phyloP scores from a whole-genome alignment of 768 basidiomycete species.

The Cyathus striatus region DNA sequence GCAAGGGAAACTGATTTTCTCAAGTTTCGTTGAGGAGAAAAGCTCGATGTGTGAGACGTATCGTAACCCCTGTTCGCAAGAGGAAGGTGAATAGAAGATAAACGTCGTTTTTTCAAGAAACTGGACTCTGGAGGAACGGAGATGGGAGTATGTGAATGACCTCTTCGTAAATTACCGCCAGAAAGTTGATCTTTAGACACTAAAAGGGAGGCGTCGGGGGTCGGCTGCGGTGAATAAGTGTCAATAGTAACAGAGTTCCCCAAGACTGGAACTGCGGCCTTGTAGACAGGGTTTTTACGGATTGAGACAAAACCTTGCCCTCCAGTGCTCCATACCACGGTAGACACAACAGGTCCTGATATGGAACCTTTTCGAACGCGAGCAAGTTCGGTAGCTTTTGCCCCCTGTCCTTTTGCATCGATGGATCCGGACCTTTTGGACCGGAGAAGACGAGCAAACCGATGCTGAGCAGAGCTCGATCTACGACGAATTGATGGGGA shows the following conservation, averaged over 20 bases:
- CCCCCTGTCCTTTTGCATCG: not conserved
- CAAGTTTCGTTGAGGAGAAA: no score
- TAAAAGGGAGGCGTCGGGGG: no score
- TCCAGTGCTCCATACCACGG: conserved; percentile 9
- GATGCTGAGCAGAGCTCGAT: conserved; percentile 5
- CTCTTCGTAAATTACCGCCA: no score
- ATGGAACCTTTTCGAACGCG: conserved; percentile 16
- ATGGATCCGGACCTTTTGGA: conserved; percentile 11
- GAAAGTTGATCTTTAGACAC: no score
- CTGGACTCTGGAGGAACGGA: no score
- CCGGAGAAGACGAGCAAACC: conserved; percentile 12
- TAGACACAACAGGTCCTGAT: conserved; percentile 15
- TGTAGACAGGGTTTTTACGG: conserved; percentile 5
- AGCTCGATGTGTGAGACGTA: no score
- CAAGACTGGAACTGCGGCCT: conserved; percentile 6
- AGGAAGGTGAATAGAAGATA: no score
- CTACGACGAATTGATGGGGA: not conserved
- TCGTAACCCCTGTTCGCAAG: no score
- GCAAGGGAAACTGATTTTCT: no score
- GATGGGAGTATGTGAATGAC: no score
- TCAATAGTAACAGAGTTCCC: not conserved
- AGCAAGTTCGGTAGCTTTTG: conserved; percentile 5
- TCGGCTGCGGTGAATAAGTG: not conserved
- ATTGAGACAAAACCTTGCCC: conserved; percentile 8
- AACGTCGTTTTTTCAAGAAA: no score